These are phyloP conservation scores for Inosperma sp. DNA, from an alignment of 768 basidiomycete species.

Conservation along the genomic window DNA sequence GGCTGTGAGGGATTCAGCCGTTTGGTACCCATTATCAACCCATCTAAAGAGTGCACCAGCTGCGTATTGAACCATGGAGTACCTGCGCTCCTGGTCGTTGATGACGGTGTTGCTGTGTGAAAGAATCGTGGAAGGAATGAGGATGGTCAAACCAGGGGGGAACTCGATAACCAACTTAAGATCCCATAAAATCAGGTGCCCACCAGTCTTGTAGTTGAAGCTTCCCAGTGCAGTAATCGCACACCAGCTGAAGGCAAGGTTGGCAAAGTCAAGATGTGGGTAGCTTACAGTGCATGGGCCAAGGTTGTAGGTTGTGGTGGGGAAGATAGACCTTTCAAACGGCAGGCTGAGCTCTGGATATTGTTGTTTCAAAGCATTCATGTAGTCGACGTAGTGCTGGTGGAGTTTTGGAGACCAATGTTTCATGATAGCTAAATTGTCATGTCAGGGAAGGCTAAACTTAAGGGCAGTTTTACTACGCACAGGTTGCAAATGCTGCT, in stretches of 20 bases:
- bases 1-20: neutral
- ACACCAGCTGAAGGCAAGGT: conserved; percentile 6
- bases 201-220: conserved; percentile 3
- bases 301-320: conserved; percentile 4
- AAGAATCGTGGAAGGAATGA: neutral
- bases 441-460: no score
- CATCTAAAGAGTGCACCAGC: neutral
- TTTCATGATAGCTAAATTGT: no score
- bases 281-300: conserved; percentile 1
- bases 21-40: neutral
- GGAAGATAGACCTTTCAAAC: neutral
- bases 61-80: conserved; percentile 6
- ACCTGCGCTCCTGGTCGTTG: neutral
- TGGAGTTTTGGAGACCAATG: conserved; percentile 6
- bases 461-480: no score
- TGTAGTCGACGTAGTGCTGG: neutral
- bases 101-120: neutral
- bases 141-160: neutral
- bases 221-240: conserved; percentile 1
- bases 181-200: conserved; percentile 15
- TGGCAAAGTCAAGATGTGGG: conserved; percentile 1
- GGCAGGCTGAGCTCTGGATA: neutral
- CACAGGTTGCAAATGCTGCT: conserved; percentile 7
- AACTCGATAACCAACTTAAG: neutral
- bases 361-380: neutral